A percentile compares a stretch with the other conserved stretches of the same genome.
phyloP scores from a whole-genome alignment of 257 asterid species.

The Haberlea rhodopensis region DNA sequence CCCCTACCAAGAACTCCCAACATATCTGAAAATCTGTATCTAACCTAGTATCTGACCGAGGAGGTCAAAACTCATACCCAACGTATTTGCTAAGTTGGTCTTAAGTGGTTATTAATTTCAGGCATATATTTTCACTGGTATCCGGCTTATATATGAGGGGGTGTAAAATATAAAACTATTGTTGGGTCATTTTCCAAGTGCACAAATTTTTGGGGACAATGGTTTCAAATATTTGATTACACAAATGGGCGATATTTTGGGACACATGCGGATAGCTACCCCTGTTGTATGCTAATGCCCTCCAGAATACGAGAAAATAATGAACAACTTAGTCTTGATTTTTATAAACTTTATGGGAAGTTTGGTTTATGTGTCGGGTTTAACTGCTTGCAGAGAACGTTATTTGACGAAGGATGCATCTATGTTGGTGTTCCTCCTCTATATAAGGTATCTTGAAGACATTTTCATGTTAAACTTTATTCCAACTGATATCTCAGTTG shows the following conservation, averaged over 20 bases:
- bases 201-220: background rate
- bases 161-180: background rate
- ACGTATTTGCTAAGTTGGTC: background rate
- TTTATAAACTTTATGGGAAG: conserved; percentile 16
- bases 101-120: too few relatives aligned
- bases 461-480: conserved; percentile 1
- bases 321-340: background rate
- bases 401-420: conserved; percentile 91
- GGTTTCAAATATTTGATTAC: background rate
- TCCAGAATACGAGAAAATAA: background rate
- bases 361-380: conserved; percentile 23
- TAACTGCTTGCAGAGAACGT: conserved; percentile 68
- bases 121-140: too few relatives aligned
- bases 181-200: background rate
- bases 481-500: conserved; percentile 13
- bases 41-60: background rate
- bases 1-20: background rate
- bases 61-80: background rate
- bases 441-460: conserved; percentile 60
- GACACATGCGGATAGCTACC: too few relatives aligned
- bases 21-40: background rate
- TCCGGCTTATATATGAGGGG: too few relatives aligned
- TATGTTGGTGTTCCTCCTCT: conserved; percentile 98
- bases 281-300: background rate
- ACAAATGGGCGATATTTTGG: background rate